Base-by-base conservation (phyloP, 225 moss, liverwort and hornwort species). In the Polytrichum formosum region DNA sequence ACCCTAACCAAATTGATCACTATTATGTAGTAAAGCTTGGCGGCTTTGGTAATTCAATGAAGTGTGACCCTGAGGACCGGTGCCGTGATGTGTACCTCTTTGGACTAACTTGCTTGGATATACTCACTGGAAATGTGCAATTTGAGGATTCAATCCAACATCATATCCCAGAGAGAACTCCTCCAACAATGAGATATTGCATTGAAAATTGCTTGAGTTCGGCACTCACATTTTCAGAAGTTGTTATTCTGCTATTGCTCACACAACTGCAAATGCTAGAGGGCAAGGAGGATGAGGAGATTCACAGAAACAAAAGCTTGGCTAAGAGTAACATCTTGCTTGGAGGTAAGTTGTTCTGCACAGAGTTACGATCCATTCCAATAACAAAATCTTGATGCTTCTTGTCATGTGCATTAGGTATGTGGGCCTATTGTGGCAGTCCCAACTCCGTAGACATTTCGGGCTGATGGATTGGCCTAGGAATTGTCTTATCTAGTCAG, bases 51-150 rank as follows among this genome's bases (percentile, higher is more conserved):
- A 56, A 22, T 37, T 28, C 76, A n/a, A 59, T 8, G 18, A 1
- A 56, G 17, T 54, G 54, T 63, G 33, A 21, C 33, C 13, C 27
- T 28, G 25, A 63, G 8, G 16, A 18, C 5, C 25, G 26, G 4
- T 28, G 5, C 9, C 26, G 35, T 22, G 75, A 76, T n/a, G 65
- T 76, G 2, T 65, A 69, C 17, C 23, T 33, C 18, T 76, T 76
- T 7, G 75, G 75, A 1, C 27, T 70, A 20, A 76, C 70, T 28
- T 76, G 75, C 69, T 65, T 70, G 27, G 75, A 76, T n/a, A 55
- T 76, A n/a, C 1, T 76, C 0, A 65, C 64, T 1, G 70, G 75
- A 28, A 28, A 70, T 7, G 20, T 21, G 19, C 23, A 25, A 25
- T 67, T n/a, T 35, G 73, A 73, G 62, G 29, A 63, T 2, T 4